Conservation (phyloP, 331 rosid species). For the Quercus phellos region DNA sequence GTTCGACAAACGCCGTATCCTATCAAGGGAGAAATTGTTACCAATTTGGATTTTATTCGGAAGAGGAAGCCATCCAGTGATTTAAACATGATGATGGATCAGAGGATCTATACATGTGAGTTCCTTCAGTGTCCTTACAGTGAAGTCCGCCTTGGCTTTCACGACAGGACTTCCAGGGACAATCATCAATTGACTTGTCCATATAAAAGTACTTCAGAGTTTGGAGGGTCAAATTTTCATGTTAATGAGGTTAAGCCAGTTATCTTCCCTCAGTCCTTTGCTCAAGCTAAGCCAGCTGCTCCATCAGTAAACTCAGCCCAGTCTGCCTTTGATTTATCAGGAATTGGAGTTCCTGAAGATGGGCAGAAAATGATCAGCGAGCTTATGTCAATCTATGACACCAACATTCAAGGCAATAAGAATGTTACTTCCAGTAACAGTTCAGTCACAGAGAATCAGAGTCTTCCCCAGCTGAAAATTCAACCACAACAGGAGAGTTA, state of each 20-base stretch:
- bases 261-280: conserved; percentile 42
- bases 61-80: conserved; percentile 65
- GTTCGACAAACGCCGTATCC: conserved; percentile 38
- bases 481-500: conserved; percentile 41
- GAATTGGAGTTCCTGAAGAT: conserved; percentile 69
- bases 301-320: conserved; percentile 29
- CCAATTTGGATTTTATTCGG: conserved; percentile 46
- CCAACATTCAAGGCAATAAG: conserved; percentile 42
- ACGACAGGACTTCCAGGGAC: conserved; percentile 62
- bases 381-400: conserved; percentile 70
- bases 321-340: conserved; percentile 40
- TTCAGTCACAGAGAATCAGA: conserved; percentile 31
- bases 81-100: conserved; percentile 45
- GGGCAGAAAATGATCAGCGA: conserved; percentile 70
- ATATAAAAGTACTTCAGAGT: conserved; percentile 34
- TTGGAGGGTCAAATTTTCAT: conserved; percentile 44
- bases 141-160: conserved; percentile 56
- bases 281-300: conserved; percentile 42
- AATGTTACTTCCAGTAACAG: conserved; percentile 25
- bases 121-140: conserved; percentile 57
- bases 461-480: conserved; percentile 33
- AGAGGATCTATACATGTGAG: conserved; percentile 66
- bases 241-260: conserved; percentile 55
- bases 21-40: conserved; percentile 53
- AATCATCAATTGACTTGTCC: conserved; percentile 75